phyloP scores from a whole-genome alignment of 768 basidiomycete species.

The Grammothele lineata region DNA sequence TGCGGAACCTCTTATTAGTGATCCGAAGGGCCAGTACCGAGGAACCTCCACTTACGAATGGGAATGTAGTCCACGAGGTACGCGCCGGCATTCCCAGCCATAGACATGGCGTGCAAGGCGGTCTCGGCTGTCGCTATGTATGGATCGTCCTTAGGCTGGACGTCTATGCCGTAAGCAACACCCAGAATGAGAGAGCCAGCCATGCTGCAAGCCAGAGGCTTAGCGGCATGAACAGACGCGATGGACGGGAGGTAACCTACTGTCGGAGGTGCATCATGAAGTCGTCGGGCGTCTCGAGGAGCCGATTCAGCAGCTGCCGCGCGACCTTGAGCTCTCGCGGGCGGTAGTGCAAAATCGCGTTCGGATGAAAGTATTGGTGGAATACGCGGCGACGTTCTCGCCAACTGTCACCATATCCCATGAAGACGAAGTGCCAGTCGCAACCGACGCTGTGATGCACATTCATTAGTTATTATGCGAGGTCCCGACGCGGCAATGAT shows the following conservation, averaged over 20 bases:
- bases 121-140: constrained; percentile 38
- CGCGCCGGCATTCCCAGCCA: constrained; percentile 36
- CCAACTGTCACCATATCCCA: constrained; percentile 41
- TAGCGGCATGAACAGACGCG: too few species aligned
- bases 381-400: constrained; percentile 38
- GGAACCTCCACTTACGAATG: constrained; percentile 19
- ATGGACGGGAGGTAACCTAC: constrained; percentile 25
- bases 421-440: constrained; percentile 36
- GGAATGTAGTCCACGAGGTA: constrained; percentile 43
- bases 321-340: constrained; percentile 29
- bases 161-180: constrained; percentile 44
- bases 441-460: constrained; percentile 34
- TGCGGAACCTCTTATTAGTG: constrained; percentile 1
- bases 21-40: not conserved
- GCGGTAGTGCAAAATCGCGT: constrained; percentile 29
- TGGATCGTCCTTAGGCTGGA: constrained; percentile 37
- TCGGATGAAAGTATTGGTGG: constrained; percentile 36
- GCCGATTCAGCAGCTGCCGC: constrained; percentile 28
- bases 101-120: constrained; percentile 30
- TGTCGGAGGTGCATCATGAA: constrained; percentile 33
- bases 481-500: not conserved
- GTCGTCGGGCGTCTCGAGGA: constrained; percentile 34
- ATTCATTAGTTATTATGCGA: not conserved
- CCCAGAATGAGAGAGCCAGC: constrained; percentile 38
- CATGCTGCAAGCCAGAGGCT: constrained; percentile 25